Evolutionary conservation across 345 rosid genomes (phyloP).

Genomic region (Pelargonium nanum): DNA sequence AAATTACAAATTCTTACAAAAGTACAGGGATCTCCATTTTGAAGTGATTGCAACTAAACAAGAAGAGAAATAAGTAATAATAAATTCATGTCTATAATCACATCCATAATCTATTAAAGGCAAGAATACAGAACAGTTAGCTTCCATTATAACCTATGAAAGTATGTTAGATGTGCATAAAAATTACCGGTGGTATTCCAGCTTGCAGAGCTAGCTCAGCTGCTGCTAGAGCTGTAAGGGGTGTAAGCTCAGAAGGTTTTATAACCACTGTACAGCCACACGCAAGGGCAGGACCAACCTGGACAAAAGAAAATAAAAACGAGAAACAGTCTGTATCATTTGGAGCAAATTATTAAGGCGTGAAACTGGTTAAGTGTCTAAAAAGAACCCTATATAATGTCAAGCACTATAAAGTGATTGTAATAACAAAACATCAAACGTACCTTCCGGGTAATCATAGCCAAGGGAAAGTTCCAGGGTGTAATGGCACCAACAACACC

Average conservation of each 20-base stretch:
- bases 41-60: too few relatives aligned
- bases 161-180: conserved; percentile 1
- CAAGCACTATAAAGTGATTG: conserved; percentile 6
- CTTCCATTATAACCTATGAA: not conserved
- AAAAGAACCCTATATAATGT: conserved; percentile 5
- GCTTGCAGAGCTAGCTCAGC: conserved; percentile 94
- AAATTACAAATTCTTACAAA: too few relatives aligned
- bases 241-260: conserved; percentile 94
- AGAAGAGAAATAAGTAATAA: too few relatives aligned
- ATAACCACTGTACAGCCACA: conserved; percentile 95
- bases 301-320: conserved; percentile 1
- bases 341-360: conserved; percentile 3
- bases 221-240: conserved; percentile 89
- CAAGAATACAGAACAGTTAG: too few relatives aligned
- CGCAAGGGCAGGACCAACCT: conserved; percentile 99
- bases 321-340: conserved; percentile 18
- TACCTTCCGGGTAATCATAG: conserved; percentile 98
- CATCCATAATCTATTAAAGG: not conserved
- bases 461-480: conserved; percentile 98
- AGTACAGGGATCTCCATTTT: too few relatives aligned
- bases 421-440: conserved; percentile 12
- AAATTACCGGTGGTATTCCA: conserved; percentile 91
- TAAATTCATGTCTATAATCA: not conserved
- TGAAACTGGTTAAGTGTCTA: not conserved
- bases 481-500: conserved; percentile 95